Evolutionary conservation across 371 early-diverging fungal genomes (phyloP).

Genomic region (Blakeslea trispora): DNA sequence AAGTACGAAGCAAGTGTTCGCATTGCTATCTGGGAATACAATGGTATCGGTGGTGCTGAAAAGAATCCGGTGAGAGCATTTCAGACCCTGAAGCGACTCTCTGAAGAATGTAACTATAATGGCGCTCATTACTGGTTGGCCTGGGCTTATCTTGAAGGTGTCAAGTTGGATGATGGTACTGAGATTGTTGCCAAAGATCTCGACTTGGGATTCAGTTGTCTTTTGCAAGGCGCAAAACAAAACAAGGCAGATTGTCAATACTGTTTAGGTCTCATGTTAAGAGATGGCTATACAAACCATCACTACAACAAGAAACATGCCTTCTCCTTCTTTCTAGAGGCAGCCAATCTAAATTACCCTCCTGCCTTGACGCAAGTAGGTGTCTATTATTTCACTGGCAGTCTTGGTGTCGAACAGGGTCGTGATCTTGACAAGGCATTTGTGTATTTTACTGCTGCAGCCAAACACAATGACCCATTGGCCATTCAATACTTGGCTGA

Average conservation of each 20-base stretch:
- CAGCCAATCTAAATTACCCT: conserved; percentile 13
- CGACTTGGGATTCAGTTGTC: conserved; percentile 10
- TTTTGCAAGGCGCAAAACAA: conserved; percentile 12
- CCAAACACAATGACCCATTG: conserved; percentile 14
- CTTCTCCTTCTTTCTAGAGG: conserved; percentile 13
- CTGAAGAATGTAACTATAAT: conserved; percentile 19
- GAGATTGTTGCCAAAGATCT: not conserved
- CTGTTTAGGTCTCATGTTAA: conserved; percentile 18
- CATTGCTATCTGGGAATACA: conserved; percentile 23
- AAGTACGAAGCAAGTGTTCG: conserved; percentile 18
- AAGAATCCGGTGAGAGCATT: conserved; percentile 15
- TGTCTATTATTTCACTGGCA: conserved; percentile 13
- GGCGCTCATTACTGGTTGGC: conserved; percentile 23
- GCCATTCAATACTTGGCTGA: conserved; percentile 28
- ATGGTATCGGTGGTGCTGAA: conserved; percentile 17
- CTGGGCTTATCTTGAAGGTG: conserved; percentile 16
- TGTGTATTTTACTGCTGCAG: conserved; percentile 17
- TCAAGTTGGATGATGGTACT: conserved; percentile 8
- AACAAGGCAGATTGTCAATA: conserved; percentile 7
- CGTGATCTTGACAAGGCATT: conserved; percentile 17
- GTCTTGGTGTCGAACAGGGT: conserved; percentile 1
- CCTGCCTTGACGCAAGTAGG: conserved; percentile 21
- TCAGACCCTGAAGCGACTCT: conserved; percentile 11
- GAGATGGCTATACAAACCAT: conserved; percentile 4
- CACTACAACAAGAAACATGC: conserved; percentile 9